phyloP scores from a whole-genome alignment of 805 yeast genomes.

The Metschnikowia kunwiensis region DNA sequence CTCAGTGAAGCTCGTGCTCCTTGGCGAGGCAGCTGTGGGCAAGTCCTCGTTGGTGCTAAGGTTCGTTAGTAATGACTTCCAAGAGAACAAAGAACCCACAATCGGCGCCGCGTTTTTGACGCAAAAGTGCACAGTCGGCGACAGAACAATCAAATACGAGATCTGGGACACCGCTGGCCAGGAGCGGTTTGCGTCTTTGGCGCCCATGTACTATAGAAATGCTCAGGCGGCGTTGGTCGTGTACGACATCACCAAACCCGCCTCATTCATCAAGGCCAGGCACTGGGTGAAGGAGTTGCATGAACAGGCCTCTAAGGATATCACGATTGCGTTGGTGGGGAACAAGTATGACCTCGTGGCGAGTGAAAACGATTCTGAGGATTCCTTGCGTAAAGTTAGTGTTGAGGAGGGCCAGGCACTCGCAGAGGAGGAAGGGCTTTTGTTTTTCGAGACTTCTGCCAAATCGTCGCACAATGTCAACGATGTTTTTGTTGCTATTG shows the following conservation, averaged over 20 bases:
- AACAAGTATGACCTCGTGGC: slow-evolving; percentile 61
- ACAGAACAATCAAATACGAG: slow-evolving; percentile 63
- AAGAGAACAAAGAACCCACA: slow-evolving; percentile 71
- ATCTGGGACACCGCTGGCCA: slow-evolving; percentile 91
- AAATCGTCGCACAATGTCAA: slow-evolving; percentile 86
- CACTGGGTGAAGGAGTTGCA: slow-evolving; percentile 78
- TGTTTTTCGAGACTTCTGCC: slow-evolving; percentile 94
- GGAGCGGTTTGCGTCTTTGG: slow-evolving; percentile 71
- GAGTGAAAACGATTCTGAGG: slow-evolving; percentile 45
- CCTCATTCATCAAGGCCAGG: slow-evolving; percentile 68
- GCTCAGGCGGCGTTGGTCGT: slow-evolving; percentile 80
- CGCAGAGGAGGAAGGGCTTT: slow-evolving; percentile 86
- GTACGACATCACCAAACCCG: slow-evolving; percentile 66
- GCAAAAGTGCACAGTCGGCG: slow-evolving; percentile 55
- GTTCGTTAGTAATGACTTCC: slow-evolving; percentile 70
- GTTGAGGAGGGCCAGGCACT: slow-evolving; percentile 80
- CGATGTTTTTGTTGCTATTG: slow-evolving; percentile 88
- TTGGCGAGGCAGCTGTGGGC: slow-evolving; percentile 84
- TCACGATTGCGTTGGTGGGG: slow-evolving; percentile 83
- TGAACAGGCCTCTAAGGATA: slow-evolving; percentile 71
- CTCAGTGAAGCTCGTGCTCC: slow-evolving; percentile 59
- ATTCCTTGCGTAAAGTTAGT: slow-evolving; percentile 69
- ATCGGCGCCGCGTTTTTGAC: slow-evolving; percentile 84
- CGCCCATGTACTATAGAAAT: slow-evolving; percentile 81
- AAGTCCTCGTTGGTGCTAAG: slow-evolving; percentile 67